Evolutionary conservation across 148 eudicot genomes (phyloP).

Genomic region (Rhododendron henanense): DNA sequence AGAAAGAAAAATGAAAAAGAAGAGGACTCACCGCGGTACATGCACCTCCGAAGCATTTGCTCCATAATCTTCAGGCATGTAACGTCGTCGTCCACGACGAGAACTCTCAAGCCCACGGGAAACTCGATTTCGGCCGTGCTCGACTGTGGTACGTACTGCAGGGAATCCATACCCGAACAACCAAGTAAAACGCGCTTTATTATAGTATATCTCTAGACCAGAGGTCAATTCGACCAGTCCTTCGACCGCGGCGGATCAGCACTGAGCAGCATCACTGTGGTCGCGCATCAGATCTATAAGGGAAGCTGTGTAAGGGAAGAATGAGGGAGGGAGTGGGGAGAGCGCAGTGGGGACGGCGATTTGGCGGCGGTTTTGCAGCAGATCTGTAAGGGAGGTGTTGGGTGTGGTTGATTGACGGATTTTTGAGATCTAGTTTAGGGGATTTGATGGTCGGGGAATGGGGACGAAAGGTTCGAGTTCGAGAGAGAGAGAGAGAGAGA

Average conservation of each 20-base stretch:
- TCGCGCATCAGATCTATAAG: too few species aligned
- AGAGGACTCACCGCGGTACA: constrained; percentile 28
- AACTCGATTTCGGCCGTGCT: constrained; percentile 18
- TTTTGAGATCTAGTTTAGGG: too few species aligned
- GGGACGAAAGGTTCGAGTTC: too few species aligned
- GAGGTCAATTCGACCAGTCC: not conserved
- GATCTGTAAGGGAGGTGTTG: too few species aligned
- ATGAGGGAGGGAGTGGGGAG: too few species aligned
- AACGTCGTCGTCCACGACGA: constrained; percentile 47
- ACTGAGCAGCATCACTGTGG: too few species aligned
- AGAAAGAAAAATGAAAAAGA: not conserved
- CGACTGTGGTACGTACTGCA: constrained; percentile 13
- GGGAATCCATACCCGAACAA: constrained; percentile 11
- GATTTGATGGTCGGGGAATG: too few species aligned
- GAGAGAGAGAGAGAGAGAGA: too few species aligned
- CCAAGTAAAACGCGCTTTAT: not conserved
- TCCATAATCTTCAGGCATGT: constrained; percentile 41
- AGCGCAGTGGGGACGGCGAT: too few species aligned
- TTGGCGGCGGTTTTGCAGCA: too few species aligned
- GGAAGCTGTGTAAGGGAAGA: too few species aligned
- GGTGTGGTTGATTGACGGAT: too few species aligned
- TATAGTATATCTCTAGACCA: not conserved
- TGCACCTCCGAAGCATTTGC: constrained; percentile 38
- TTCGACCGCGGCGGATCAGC: not conserved
- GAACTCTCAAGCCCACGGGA: constrained; percentile 42